Conservation (phyloP, 495 filamentous ascomycete genomes). For the Talaromyces ruber region DNA sequence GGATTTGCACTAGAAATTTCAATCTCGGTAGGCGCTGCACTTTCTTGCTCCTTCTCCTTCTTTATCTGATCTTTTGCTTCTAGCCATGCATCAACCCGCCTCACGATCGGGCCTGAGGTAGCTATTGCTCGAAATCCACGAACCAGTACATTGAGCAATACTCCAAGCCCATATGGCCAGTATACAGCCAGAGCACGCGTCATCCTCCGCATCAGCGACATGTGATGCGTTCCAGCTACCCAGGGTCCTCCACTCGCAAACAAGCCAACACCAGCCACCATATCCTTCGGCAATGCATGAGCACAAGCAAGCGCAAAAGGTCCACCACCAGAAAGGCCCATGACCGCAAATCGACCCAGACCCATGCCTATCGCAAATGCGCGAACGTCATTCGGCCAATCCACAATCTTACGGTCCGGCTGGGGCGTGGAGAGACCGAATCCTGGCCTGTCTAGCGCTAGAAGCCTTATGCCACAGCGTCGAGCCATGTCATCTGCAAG, state of each 20-base stretch:
- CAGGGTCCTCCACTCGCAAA: constrained; percentile 24
- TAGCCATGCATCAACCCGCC: constrained; percentile 11
- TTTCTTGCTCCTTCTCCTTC: neutral
- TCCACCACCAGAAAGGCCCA: constrained; percentile 38
- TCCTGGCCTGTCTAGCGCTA: constrained; percentile 35
- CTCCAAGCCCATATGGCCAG: constrained; percentile 2
- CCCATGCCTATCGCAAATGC: constrained; percentile 25
- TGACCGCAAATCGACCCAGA: constrained; percentile 24
- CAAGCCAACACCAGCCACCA: constrained; percentile 24
- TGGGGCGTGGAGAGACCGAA: constrained; percentile 33
- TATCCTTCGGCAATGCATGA: constrained; percentile 19
- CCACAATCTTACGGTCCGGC: constrained; percentile 21
- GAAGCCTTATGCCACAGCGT: constrained; percentile 23
- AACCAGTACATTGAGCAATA: constrained; percentile 1
- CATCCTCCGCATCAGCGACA: constrained; percentile 5
- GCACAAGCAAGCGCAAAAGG: constrained; percentile 41
- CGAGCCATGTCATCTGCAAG: constrained; percentile 15
- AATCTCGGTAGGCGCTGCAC: neutral
- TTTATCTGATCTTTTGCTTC: constrained; percentile 4
- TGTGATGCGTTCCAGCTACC: constrained; percentile 15
- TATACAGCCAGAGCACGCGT: constrained; percentile 1
- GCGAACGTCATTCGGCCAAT: constrained; percentile 32
- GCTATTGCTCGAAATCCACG: constrained; percentile 6
- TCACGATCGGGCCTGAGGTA: constrained; percentile 2
- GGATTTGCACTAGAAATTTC: neutral